Percentiles rank a stretch among this genome's conserved stretches.
Evolutionary conservation across 495 filamentous ascomycete genomes (phyloP).

Genomic region (Copromyces sp.): DNA sequence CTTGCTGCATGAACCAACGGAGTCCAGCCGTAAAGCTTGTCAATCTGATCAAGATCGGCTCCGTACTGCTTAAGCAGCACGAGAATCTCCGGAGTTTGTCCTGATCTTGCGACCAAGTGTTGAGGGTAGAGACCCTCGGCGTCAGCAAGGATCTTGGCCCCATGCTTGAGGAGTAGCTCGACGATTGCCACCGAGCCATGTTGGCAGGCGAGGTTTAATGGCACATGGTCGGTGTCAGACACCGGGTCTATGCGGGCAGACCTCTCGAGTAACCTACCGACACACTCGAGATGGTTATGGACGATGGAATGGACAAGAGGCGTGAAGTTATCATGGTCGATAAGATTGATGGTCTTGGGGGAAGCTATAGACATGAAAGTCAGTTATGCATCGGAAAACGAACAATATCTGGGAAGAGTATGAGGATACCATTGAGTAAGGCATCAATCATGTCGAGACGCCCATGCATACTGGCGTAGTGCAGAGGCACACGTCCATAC

Average conservation of each 20-base stretch:
- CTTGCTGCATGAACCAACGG: slow-evolving; percentile 93
- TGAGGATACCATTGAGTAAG: slow-evolving; percentile 46
- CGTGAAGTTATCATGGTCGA: slow-evolving; percentile 96
- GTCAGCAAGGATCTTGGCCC: slow-evolving; percentile 72
- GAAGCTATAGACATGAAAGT: slow-evolving; percentile 21
- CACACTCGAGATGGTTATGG: slow-evolving; percentile 67
- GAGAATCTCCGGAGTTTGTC: slow-evolving; percentile 66
- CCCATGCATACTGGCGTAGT: slow-evolving; percentile 95
- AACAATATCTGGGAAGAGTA: neutral
- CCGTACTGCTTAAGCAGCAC: slow-evolving; percentile 73
- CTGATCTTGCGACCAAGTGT: slow-evolving; percentile 88
- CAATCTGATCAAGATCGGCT: slow-evolving; percentile 83
- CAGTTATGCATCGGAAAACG: neutral
- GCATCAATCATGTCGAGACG: slow-evolving; percentile 71
- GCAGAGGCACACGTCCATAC: slow-evolving; percentile 85
- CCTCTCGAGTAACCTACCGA: slow-evolving; percentile 58
- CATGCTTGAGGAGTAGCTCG: slow-evolving; percentile 67
- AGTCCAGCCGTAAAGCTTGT: slow-evolving; percentile 96
- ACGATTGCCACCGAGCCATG: slow-evolving; percentile 77
- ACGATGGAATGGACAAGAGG: slow-evolving; percentile 92
- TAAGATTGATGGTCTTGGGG: slow-evolving; percentile 60
- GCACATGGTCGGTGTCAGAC: slow-evolving; percentile 82
- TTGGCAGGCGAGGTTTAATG: slow-evolving; percentile 88
- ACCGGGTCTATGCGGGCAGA: slow-evolving; percentile 72
- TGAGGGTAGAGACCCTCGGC: slow-evolving; percentile 97